Conservation (phyloP, 2,329 filamentous ascomycete genomes). For the Alternaria brassicae region DNA sequence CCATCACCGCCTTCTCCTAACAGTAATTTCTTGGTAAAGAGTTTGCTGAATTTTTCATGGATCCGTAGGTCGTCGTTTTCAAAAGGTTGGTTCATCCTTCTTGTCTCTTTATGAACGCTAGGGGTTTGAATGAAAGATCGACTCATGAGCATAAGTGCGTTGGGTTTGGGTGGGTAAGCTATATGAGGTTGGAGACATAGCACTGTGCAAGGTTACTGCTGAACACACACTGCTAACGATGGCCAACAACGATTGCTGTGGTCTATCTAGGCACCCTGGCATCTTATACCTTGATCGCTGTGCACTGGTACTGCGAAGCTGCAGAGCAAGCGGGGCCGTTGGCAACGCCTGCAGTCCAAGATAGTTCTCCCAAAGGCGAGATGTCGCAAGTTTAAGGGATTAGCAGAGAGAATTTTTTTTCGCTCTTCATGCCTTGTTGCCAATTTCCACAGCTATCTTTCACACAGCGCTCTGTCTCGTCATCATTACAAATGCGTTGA, state of each 20-base stretch:
- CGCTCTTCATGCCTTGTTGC: neutral
- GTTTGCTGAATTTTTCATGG: neutral
- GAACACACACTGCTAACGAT: neutral
- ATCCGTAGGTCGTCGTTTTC: neutral
- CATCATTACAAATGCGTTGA: conserved; percentile 28
- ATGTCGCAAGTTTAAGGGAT: neutral
- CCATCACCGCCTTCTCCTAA: conserved; percentile 21
- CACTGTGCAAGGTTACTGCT: neutral
- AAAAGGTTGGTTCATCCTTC: neutral
- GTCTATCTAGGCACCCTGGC: neutral
- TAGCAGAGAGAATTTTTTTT: neutral
- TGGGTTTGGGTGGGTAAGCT: neutral
- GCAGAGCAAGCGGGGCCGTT: neutral
- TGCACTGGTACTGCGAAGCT: neutral
- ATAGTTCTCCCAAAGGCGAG: neutral
- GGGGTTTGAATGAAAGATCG: neutral
- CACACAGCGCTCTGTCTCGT: conserved; percentile 28
- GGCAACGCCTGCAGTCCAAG: neutral
- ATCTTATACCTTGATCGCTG: neutral
- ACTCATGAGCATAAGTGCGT: neutral
- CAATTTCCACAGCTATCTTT: conserved; percentile 32
- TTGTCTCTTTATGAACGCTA: neutral
- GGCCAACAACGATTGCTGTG: neutral
- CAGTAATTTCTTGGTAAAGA: neutral
- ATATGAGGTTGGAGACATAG: neutral